phyloP scores from a whole-genome alignment of 1,139 yeast genomes.

The Taphrina deformans region DNA sequence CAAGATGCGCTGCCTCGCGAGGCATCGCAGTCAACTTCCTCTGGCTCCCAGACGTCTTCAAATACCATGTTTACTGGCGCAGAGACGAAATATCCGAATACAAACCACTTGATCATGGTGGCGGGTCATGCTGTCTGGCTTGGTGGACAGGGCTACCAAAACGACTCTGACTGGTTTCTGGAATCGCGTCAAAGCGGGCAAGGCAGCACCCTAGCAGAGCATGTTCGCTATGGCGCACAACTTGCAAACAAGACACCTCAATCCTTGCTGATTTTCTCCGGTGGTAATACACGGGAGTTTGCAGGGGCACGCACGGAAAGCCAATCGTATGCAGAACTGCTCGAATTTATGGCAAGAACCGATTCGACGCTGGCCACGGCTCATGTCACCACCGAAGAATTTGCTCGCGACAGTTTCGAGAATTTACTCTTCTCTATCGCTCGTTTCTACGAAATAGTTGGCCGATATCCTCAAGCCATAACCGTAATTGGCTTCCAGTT shows the following conservation, averaged over 20 bases:
- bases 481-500: conserved; percentile 74
- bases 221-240: conserved; percentile 51
- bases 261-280: conserved; percentile 57
- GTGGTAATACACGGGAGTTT: conserved; percentile 43
- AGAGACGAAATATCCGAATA: conserved; percentile 7
- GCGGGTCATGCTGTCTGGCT: conserved; percentile 75
- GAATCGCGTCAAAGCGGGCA: conserved; percentile 71
- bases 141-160: conserved; percentile 47
- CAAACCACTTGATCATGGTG: conserved; percentile 52
- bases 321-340: conserved; percentile 24
- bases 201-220: conserved; percentile 65
- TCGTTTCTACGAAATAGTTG: conserved; percentile 55
- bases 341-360: conserved; percentile 28
- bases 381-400: conserved; percentile 57
- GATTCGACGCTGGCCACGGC: not conserved
- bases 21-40: not conserved
- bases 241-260: conserved; percentile 44
- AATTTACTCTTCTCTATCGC: conserved; percentile 64
- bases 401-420: conserved; percentile 79
- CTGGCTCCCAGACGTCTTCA: not conserved
- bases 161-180: conserved; percentile 54
- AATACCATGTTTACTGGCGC: conserved; percentile 7
- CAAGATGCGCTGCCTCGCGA: not conserved
- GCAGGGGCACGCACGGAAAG: conserved; percentile 29
- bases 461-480: conserved; percentile 54